Percentiles rank a stretch among this genome's conserved stretches.
Conservation (phyloP, 2,329 filamentous ascomycete species). For the Neonectria ditissima region DNA sequence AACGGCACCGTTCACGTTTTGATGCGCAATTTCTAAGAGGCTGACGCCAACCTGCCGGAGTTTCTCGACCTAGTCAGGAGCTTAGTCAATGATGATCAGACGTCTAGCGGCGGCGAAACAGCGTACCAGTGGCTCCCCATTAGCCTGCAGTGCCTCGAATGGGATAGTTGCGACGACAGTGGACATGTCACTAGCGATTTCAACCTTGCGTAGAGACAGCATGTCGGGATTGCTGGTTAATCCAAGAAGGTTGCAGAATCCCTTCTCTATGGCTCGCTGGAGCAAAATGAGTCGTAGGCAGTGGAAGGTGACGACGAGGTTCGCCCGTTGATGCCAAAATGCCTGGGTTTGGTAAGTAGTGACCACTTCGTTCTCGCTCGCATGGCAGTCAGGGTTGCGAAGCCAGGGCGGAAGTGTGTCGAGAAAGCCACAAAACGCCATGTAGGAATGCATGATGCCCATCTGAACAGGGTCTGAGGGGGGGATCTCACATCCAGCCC, state of each 20-base stretch:
- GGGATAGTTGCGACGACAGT: constrained; percentile 7
- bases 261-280: constrained; percentile 8
- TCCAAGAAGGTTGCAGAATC: constrained; percentile 20
- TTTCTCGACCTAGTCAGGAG: constrained; percentile 28
- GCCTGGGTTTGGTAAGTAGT: constrained; percentile 9
- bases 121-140: constrained; percentile 28
- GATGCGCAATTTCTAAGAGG: constrained; percentile 26
- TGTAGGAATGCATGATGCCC: constrained; percentile 25
- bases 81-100: background rate
- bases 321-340: constrained; percentile 27
- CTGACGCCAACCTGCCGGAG: constrained; percentile 28
- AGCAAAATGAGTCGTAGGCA: constrained; percentile 23
- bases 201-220: constrained; percentile 28
- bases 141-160: constrained; percentile 26
- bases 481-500: background rate
- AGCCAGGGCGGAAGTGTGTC: constrained; percentile 25
- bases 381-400: constrained; percentile 13
- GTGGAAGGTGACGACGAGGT: constrained; percentile 28
- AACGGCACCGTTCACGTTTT: constrained; percentile 18
- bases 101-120: background rate
- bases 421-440: constrained; percentile 24
- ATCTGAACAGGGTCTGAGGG: constrained; percentile 7
- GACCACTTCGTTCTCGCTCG: constrained; percentile 1
- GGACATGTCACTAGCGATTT: constrained; percentile 22
- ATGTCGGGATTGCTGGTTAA: constrained; percentile 20